A percentile compares a stretch with the other conserved stretches of the same genome.
These are phyloP conservation scores for Croton setiger DNA, from an alignment of 441 rosid genomes.

Conservation along the genomic window DNA sequence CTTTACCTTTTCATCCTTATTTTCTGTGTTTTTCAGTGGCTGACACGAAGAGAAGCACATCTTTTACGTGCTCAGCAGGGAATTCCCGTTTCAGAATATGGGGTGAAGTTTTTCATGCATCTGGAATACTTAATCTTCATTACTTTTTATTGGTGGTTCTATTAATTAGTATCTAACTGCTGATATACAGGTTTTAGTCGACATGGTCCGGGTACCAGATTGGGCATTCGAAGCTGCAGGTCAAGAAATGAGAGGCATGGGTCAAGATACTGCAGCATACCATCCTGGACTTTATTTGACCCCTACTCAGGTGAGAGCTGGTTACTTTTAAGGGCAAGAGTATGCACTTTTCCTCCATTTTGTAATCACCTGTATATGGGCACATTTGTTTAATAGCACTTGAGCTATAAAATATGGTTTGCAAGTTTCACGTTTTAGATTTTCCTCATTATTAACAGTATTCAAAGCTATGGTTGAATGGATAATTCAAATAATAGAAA, in stretches of 20 bases:
- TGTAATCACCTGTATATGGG: not conserved
- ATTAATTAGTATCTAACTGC: not conserved
- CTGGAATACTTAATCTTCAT: conserved; percentile 4
- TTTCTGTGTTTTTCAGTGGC: conserved; percentile 56
- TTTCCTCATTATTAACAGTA: not conserved
- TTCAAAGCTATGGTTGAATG: not conserved
- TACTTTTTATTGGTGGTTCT: not conserved
- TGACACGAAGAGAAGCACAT: conserved; percentile 81
- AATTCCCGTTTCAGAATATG: conserved; percentile 88
- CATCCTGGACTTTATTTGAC: conserved; percentile 97
- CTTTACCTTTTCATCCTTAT: conserved; percentile 8
- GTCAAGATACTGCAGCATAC: conserved; percentile 84
- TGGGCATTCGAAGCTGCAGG: conserved; percentile 99
- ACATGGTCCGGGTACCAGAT: conserved; percentile 92
- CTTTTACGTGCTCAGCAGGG: conserved; percentile 93
- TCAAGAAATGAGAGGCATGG: conserved; percentile 95
- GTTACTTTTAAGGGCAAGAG: conserved; percentile 9
- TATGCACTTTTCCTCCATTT: not conserved
- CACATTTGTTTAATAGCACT: not conserved
- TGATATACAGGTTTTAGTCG: conserved; percentile 69
- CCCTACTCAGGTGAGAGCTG: conserved; percentile 69
- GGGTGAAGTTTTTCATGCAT: conserved; percentile 48
- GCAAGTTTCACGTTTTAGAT: not conserved
- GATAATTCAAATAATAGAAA: not conserved
- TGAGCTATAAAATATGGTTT: not conserved